These are phyloP conservation scores for Yamadazyma olivae DNA, from an alignment of 805 yeast genomes.

Conservation along the genomic window DNA sequence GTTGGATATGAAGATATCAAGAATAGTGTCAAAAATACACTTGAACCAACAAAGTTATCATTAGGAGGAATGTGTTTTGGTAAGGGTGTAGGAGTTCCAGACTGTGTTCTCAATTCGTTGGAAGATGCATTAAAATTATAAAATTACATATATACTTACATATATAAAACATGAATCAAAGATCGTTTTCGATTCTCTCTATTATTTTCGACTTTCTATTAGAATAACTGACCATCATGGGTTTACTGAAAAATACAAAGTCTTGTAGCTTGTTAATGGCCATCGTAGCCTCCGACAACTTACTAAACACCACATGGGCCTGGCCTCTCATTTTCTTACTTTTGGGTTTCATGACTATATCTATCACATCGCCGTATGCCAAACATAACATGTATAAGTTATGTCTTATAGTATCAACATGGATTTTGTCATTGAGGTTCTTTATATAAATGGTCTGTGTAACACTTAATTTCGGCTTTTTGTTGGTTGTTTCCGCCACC, in stretches of 20 bases:
- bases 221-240: slow-evolving; percentile 41
- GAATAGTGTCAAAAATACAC: slow-evolving; percentile 28
- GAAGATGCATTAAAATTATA: slow-evolving; percentile 43
- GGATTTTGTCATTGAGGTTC: slow-evolving; percentile 58
- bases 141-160: no score
- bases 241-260: slow-evolving; percentile 51
- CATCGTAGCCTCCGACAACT: slow-evolving; percentile 45
- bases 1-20: slow-evolving; percentile 60
- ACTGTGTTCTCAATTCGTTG: slow-evolving; percentile 66
- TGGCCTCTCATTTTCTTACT: slow-evolving; percentile 56
- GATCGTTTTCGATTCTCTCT: neutral
- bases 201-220: slow-evolving; percentile 1
- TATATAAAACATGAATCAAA: neutral
- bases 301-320: slow-evolving; percentile 58
- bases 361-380: slow-evolving; percentile 63
- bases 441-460: slow-evolving; percentile 56
- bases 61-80: slow-evolving; percentile 79
- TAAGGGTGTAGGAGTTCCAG: slow-evolving; percentile 86
- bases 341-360: slow-evolving; percentile 38
- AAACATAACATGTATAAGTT: slow-evolving; percentile 58
- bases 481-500: slow-evolving; percentile 2
- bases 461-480: slow-evolving; percentile 1
- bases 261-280: slow-evolving; percentile 50
- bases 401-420: slow-evolving; percentile 41
- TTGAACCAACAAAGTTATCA: slow-evolving; percentile 40